Evolutionary conservation across 176 grass and related monocot genomes (phyloP).

Genomic region (Typha latifolia): DNA sequence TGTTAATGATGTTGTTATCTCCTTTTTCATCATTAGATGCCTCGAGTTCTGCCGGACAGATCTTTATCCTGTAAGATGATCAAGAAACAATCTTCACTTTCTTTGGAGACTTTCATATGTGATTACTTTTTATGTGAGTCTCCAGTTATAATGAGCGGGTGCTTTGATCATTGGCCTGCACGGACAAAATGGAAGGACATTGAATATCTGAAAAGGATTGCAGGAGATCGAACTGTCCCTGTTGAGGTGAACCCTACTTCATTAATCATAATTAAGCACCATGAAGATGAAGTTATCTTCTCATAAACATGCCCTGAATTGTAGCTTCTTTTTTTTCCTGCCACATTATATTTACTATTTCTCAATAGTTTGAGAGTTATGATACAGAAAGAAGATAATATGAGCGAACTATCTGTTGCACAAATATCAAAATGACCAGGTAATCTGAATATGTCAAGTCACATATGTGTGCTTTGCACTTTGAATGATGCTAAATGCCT

Average conservation of each 20-base stretch:
- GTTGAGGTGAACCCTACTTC: constrained; percentile 55
- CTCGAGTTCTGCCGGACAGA: constrained; percentile 55
- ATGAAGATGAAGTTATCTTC: constrained; percentile 2
- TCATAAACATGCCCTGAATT: no score
- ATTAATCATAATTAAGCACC: constrained; percentile 3
- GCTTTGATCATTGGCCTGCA: constrained; percentile 90
- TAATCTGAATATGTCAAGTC: no score
- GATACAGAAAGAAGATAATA: no score
- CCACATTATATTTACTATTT: no score
- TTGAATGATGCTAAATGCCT: no score
- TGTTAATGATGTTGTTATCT: background rate
- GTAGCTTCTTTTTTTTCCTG: no score
- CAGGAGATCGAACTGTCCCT: constrained; percentile 80
- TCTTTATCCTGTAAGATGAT: constrained; percentile 80
- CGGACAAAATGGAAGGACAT: constrained; percentile 86
- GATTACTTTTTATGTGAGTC: constrained; percentile 81
- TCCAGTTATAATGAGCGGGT: constrained; percentile 83
- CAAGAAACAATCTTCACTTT: constrained; percentile 54
- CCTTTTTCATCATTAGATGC: constrained; percentile 35
- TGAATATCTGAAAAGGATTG: constrained; percentile 66
- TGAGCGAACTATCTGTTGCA: no score
- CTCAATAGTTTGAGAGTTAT: no score
- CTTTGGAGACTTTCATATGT: constrained; percentile 83
- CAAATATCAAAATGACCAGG: no score
- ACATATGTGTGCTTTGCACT: no score